Evolutionary conservation across 176 grass and related monocot species (phyloP), one percentile per base, ranked within the genome.

Genomic region (Zea luxurians): DNA sequence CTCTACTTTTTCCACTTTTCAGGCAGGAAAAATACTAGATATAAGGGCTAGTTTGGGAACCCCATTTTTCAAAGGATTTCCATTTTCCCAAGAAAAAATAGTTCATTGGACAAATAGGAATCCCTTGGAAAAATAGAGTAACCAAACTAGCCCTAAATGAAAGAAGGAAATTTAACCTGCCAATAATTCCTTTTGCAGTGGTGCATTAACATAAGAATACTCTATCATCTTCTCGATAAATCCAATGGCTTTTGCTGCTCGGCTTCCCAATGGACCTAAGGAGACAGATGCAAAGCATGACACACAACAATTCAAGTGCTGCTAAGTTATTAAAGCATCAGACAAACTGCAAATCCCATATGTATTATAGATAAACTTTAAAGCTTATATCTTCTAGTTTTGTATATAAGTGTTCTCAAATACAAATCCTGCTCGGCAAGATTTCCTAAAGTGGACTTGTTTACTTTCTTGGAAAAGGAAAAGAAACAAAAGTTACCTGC

Each of bases 171-270:
- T 27, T 98, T 73, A 17, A 97, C 95, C 91, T 84, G 95, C 91
- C n/a, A 88, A 65, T 37, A 94, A 66, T 70, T 97, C 95, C 82
- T 97, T 97, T 77, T 92, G 89, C 78, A 97, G 70, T 20, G 95
- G 95, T 48, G 91, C 91, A 80, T 97, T 97, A 11, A 83, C 66
- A 49, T 92, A 97, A 12, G 95, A 97, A 71, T 97, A 97, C 63
- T 94, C 91, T 48, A 97, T 97, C 95, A 97, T 97, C 87, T 94
- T 97, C 70, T 97, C 91, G 10, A 92, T 97, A 81, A 97, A 97
- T 73, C 95, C 95, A 60, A 98, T 98, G 44, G 95, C 95, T 70
- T 98, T 94, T 35, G 95, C 95, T 35, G 95, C 95, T 78, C 91
- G 84, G 66, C 95, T 98, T 11, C 95, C 95, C 69, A 98, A 62